Evolutionary conservation across 176 grass and related monocot genomes (phyloP), one percentile per base, ranked within the genome.

Genomic region (Bothriochloa decipiens): DNA sequence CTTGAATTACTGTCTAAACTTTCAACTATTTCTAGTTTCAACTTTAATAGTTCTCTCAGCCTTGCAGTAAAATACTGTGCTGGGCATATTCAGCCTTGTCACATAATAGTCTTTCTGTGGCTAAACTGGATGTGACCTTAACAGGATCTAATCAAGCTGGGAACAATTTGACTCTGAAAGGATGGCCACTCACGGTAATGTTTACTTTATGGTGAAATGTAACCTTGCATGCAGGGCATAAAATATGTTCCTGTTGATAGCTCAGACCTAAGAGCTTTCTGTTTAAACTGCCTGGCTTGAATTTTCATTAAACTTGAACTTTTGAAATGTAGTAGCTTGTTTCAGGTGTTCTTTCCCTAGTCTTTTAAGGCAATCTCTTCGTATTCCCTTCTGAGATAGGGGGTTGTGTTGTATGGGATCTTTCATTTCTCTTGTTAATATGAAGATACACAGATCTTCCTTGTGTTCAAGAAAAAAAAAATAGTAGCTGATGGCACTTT

Each of bases 81-180:
- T 68, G 15, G n/a, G 10, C 22, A 69, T 68, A 47, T 90, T 85
- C 46, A 77, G 53, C 41, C 27, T 86, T 63, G 45, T 43, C 67
- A 18, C 36, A n/a, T 46, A 25, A 53, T 53, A 12, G 71, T 76
- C 36, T 84, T 65, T 83, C 32, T 80, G 41, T 41, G 32, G 33
- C 50, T 82, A 70, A 87, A 76, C 43, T 83, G 46, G 68, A 53
- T 83, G 25, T 86, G 25, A 84, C 77, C 22, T 75, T 88, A 72
- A 90, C 93, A 93, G 96, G 93, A 84, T 79, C 93, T 65, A 99
- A 94, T 99, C 96, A 96, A 72, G 85, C 79, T 83, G 96, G 89
- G 61, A 94, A 90, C 87, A 99, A 92, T 91, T 88, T 99, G 84
- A 96, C 96, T 86, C 85, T 99, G 61, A 99, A 99, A 96, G 96